These are phyloP conservation scores for Rhodomyrtus psidioides DNA, from an alignment of 441 rosid species.

Conservation along the genomic window DNA sequence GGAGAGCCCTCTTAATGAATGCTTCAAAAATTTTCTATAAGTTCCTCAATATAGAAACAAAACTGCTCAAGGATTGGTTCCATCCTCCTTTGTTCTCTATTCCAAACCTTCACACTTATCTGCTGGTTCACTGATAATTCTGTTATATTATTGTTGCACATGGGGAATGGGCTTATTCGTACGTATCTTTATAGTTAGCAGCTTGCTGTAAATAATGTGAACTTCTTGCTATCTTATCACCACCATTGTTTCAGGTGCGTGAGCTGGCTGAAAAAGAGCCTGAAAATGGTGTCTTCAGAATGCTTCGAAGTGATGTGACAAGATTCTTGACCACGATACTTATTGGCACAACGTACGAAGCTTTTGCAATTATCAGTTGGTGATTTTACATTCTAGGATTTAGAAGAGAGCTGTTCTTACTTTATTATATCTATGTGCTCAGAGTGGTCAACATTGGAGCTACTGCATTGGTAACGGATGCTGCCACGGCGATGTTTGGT, in stretches of 20 bases:
- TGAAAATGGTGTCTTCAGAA: constrained; percentile 90
- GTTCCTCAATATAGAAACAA: neutral
- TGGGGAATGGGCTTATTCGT: neutral
- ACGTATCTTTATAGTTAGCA: neutral
- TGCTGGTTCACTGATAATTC: neutral
- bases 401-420: constrained; percentile 22
- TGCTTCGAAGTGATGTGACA: constrained; percentile 96
- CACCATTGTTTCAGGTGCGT: constrained; percentile 49
- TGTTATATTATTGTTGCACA: neutral
- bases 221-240: neutral
- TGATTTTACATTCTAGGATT: neutral
- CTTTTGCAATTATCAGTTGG: constrained; percentile 13
- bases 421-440: constrained; percentile 21
- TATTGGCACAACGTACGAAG: constrained; percentile 91
- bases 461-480: constrained; percentile 96
- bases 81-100: neutral
- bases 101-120: neutral
- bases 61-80: neutral
- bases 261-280: constrained; percentile 97
- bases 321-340: constrained; percentile 97
- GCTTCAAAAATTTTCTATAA: neutral
- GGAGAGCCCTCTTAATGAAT: neutral
- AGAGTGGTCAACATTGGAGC: constrained; percentile 99
- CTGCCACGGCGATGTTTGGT: constrained; percentile 98
- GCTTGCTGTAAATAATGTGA: neutral